Base-by-base conservation (phyloP, 805 yeast species). In the Wickerhamia fluorescens region DNA sequence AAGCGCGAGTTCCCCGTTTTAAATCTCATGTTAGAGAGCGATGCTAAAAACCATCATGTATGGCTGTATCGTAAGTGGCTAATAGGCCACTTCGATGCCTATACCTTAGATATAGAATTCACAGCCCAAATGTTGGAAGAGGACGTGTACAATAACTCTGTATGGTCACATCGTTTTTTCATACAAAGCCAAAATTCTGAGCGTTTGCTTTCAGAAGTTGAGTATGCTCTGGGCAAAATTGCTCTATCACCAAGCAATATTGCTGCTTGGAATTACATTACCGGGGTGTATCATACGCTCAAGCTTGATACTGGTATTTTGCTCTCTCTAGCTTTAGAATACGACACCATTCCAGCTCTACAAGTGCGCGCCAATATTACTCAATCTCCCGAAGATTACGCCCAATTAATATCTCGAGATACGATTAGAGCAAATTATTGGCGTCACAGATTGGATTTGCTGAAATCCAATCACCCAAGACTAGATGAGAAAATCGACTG, bases 31-130 rank as follows among this genome's bases (percentile, higher is more conserved):
- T 54, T 92, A 4, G 73, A 70, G 8, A 80, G 75, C 27, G 98
- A 92, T 47, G 51, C 78, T 4, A 92, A 92, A 49, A 92, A 92
- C 58, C 94, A 92, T 53, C 98, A 92, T 45, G 96, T 88, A 5
- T 92, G 98, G 97, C 73, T 95, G 1, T 85, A 87, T 44, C 60
- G 89, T 29, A 81, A 82, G 43, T 88, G 96, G 96, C 56, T 84
- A 14, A 78, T 81, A 7, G 61, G 66, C 20, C 62, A 61, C 40
- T 79, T 78, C 38, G 49, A 61, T 2, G n/a, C n/a, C n/a, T n/a
- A n/a, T n/a, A n/a, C n/a, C n/a, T n/a, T n/a, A n/a, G n/a, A n/a
- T n/a, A n/a, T n/a, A n/a, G n/a, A n/a, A n/a, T n/a, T n/a, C n/a
- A n/a, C n/a, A n/a, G n/a, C n/a, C n/a, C n/a, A n/a, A n/a, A n/a